Evolutionary conservation across 176 grass and related monocot genomes (phyloP).

Genomic region (Dendrocalamus sinicus): DNA sequence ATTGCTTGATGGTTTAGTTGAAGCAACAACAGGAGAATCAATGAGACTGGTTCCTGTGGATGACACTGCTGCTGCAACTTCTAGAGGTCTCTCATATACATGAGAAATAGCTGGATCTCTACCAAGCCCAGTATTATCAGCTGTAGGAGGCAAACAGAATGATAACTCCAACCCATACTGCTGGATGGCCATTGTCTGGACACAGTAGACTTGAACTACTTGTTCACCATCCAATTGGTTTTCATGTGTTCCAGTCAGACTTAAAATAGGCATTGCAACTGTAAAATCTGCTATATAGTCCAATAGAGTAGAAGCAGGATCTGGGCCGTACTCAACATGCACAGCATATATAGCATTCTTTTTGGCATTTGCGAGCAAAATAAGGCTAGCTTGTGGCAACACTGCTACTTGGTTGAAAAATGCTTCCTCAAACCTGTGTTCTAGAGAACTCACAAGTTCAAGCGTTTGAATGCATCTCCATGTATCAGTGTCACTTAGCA

Average conservation of each 20-base stretch:
- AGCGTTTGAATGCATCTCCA: conserved; percentile 89
- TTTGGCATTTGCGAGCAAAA: conserved; percentile 97
- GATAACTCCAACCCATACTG: conserved; percentile 88
- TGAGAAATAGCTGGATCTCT: conserved; percentile 63
- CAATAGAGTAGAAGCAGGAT: conserved; percentile 73
- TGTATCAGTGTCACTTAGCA: conserved; percentile 72
- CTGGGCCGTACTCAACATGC: conserved; percentile 79
- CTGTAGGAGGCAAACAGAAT: conserved; percentile 77
- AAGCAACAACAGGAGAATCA: conserved; percentile 41
- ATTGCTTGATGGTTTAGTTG: conserved; percentile 43
- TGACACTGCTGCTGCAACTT: conserved; percentile 35
- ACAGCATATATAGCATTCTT: conserved; percentile 97
- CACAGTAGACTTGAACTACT: conserved; percentile 90
- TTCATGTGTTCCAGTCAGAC: conserved; percentile 77
- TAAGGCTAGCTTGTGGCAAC: conserved; percentile 85
- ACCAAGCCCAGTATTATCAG: conserved; percentile 45
- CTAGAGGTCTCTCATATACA: conserved; percentile 47
- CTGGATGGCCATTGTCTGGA: conserved; percentile 97
- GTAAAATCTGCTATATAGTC: conserved; percentile 97
- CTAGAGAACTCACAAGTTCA: conserved; percentile 81
- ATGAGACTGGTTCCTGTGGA: conserved; percentile 27
- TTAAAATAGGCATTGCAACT: conserved; percentile 95
- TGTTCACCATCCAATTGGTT: conserved; percentile 64
- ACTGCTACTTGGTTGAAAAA: conserved; percentile 98
- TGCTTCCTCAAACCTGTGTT: conserved; percentile 69